Conservation (phyloP, 78 protist genomes). For the Salpingoeca rosetta region DNA sequence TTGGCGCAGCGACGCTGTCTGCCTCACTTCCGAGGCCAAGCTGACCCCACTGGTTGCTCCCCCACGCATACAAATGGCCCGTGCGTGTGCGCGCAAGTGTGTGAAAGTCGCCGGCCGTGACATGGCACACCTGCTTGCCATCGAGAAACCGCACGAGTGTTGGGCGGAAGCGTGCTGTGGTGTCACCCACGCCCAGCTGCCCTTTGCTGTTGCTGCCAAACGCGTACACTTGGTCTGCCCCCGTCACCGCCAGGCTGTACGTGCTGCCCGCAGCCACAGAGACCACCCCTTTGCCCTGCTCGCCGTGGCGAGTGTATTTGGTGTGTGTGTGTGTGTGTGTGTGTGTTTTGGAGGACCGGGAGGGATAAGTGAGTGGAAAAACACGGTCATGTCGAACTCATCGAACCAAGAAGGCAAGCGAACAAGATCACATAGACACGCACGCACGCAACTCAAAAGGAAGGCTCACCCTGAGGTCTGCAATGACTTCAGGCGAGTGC, state of each 20-base stretch:
- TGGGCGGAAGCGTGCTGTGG: background rate
- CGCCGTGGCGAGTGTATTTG: too few species aligned
- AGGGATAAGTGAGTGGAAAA: background rate
- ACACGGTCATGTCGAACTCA: background rate
- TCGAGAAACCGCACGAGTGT: background rate
- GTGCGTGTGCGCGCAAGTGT: background rate
- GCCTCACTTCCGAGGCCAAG: background rate
- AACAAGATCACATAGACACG: too few species aligned
- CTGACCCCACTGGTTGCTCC: background rate
- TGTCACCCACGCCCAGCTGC: background rate
- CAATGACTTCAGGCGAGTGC: too few species aligned
- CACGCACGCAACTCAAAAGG: too few species aligned
- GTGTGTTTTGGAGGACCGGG: background rate
- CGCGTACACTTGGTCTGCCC: background rate
- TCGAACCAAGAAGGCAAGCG: too few species aligned
- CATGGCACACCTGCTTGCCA: background rate
- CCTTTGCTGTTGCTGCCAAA: background rate
- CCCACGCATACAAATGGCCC: background rate
- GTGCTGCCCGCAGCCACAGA: background rate
- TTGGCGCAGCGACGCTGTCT: background rate
- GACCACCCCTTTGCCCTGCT: background rate
- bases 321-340: too few species aligned
- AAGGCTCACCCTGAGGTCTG: too few species aligned
- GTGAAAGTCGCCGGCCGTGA: background rate
- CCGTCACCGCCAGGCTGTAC: background rate